A percentile compares a stretch with the other conserved stretches of the same genome.
Conservation (phyloP, 1,284 basidiomycete genomes). For the Trichosporon faecale region DNA sequence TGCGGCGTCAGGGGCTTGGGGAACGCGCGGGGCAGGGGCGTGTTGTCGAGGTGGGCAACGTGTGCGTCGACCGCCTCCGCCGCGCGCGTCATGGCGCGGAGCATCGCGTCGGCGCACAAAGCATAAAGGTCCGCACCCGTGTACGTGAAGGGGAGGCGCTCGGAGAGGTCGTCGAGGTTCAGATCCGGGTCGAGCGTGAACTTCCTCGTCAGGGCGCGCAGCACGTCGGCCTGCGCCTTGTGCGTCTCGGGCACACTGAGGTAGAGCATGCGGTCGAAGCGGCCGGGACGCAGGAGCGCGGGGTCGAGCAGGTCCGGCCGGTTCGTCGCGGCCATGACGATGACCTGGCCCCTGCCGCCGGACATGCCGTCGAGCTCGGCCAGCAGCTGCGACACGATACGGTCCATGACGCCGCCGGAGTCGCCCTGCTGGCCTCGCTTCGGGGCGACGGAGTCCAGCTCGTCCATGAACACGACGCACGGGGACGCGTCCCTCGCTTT, state of each 20-base stretch:
- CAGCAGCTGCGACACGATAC: conserved; percentile 92
- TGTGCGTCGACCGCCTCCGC: conserved; percentile 73
- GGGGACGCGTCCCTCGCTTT: conserved; percentile 84
- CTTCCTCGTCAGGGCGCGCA: conserved; percentile 87
- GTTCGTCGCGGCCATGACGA: conserved; percentile 98
- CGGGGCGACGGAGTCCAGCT: conserved; percentile 93
- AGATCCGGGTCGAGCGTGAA: conserved; percentile 76
- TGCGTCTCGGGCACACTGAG: conserved; percentile 88
- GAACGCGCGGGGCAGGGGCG: conserved; percentile 55
- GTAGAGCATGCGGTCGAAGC: conserved; percentile 97
- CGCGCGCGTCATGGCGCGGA: conserved; percentile 89
- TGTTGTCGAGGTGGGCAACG: conserved; percentile 58
- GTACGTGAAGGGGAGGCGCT: conserved; percentile 84
- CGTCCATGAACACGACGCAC: conserved; percentile 97
- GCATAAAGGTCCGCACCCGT: conserved; percentile 99
- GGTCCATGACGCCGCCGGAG: conserved; percentile 94
- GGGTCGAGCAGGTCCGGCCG: conserved; percentile 92
- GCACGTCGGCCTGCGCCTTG: conserved; percentile 78
- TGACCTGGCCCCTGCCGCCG: conserved; percentile 62
- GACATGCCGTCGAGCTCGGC: conserved; percentile 94
- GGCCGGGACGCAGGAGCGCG: conserved; percentile 85
- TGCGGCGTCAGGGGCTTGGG: conserved; percentile 79
- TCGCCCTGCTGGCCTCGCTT: conserved; percentile 93
- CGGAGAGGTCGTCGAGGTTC: conserved; percentile 65
- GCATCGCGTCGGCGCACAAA: conserved; percentile 90